Conservation (phyloP, 2,329 filamentous ascomycete species). For the Madurella mycetomatis region DNA sequence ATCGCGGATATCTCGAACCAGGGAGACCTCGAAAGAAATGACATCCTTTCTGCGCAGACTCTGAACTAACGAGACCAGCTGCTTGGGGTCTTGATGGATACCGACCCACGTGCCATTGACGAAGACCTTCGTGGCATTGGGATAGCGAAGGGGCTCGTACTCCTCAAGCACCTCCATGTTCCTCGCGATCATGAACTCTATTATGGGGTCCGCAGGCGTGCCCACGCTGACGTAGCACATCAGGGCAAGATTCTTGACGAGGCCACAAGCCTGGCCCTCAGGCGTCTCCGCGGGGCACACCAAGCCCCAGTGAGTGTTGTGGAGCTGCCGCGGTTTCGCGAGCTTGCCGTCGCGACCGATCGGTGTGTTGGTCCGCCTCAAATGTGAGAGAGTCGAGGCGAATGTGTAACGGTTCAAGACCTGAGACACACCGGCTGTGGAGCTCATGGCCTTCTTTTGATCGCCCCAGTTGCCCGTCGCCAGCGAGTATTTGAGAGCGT, state of each 20-base stretch:
- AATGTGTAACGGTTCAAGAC: constrained; percentile 98
- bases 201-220: constrained; percentile 82
- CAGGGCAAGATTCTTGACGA: constrained; percentile 95
- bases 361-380: constrained; percentile 94
- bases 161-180: constrained; percentile 97
- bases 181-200: constrained; percentile 91
- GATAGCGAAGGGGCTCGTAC: constrained; percentile 79
- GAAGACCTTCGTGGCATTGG: constrained; percentile 95
- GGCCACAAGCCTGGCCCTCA: constrained; percentile 94
- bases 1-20: constrained; percentile 94
- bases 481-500: constrained; percentile 92
- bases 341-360: constrained; percentile 98
- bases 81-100: constrained; percentile 82
- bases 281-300: constrained; percentile 97
- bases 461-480: constrained; percentile 99
- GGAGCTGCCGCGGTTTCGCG: constrained; percentile 93
- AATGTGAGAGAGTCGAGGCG: constrained; percentile 90
- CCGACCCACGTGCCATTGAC: constrained; percentile 98
- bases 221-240: constrained; percentile 99
- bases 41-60: constrained; percentile 74
- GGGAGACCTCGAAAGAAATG: constrained; percentile 86
- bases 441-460: constrained; percentile 94
- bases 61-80: constrained; percentile 75
- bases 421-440: constrained; percentile 95
- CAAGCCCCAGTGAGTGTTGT: constrained; percentile 98